A percentile compares a stretch with the other conserved stretches of the same genome.
These are phyloP conservation scores for Candida piceae DNA, from an alignment of 805 yeast species.

Conservation along the genomic window DNA sequence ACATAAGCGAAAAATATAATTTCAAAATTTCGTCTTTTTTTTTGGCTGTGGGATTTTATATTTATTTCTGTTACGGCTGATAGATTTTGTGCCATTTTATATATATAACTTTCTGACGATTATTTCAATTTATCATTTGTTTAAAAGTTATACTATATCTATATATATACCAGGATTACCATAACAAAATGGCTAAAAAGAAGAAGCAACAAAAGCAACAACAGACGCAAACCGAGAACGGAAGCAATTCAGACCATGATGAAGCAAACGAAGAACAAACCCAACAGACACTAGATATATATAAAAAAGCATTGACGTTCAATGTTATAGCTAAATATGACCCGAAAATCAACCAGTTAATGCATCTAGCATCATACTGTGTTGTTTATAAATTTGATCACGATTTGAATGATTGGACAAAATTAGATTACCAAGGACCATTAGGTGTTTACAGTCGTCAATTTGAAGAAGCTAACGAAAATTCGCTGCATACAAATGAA, in stretches of 20 bases:
- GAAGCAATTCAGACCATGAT: conserved; percentile 17
- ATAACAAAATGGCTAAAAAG: conserved; percentile 2
- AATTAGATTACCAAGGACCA: conserved; percentile 66
- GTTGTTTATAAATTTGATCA: conserved; percentile 62
- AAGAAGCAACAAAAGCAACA: conserved; percentile 4
- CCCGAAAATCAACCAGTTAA: conserved; percentile 60
- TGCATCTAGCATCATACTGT: conserved; percentile 67
- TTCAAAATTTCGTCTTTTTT: no score
- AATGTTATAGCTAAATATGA: conserved; percentile 77
- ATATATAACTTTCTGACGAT: no score
- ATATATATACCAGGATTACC: no score
- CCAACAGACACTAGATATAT: conserved; percentile 52
- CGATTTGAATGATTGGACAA: conserved; percentile 59
- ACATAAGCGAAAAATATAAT: no score
- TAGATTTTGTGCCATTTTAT: no score
- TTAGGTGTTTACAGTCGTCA: conserved; percentile 50
- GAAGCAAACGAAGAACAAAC: conserved; percentile 34
- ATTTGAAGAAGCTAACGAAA: conserved; percentile 5
- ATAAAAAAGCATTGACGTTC: conserved; percentile 63
- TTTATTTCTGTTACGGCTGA: no score
- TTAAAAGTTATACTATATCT: no score
- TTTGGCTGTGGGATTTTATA: no score
- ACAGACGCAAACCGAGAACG: conserved; percentile 1
- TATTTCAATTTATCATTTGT: no score
- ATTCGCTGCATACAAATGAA: conserved; percentile 12